phyloP scores from a whole-genome alignment of 2,329 filamentous ascomycete species.

The Colletotrichum lupini region DNA sequence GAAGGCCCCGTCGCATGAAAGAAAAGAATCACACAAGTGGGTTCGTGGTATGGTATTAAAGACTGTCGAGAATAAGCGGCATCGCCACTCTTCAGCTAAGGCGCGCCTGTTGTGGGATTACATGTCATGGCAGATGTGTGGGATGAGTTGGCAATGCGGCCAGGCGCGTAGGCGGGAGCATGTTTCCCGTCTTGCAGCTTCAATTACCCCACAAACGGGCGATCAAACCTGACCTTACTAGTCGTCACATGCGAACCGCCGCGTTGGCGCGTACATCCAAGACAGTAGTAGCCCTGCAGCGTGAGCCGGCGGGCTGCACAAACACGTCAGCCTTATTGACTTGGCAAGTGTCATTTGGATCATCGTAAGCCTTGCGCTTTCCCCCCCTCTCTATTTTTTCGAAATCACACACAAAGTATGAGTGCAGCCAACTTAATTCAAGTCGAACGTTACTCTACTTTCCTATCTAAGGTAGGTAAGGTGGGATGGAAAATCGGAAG shows the following conservation, averaged over 20 bases:
- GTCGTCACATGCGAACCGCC: background rate
- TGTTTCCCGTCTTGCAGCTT: too few relatives aligned
- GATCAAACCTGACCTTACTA: background rate
- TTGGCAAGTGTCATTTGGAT: background rate
- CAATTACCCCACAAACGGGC: background rate
- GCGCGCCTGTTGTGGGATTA: background rate
- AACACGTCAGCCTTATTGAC: background rate
- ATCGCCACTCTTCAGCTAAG: background rate
- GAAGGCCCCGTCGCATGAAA: constrained; percentile 2
- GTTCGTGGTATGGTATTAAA: too few relatives aligned
- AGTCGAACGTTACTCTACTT: too few relatives aligned
- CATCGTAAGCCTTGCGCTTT: background rate
- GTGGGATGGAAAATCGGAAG: background rate
- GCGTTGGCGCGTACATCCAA: background rate
- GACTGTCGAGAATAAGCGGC: background rate
- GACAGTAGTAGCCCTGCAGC: background rate
- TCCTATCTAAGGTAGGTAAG: background rate
- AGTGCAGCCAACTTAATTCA: too few relatives aligned
- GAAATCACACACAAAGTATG: background rate
- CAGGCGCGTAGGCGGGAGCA: background rate
- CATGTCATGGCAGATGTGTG: background rate
- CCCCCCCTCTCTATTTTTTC: rapidly evolving
- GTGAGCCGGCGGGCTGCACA: background rate
- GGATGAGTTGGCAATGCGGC: background rate
- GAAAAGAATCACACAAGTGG: background rate